phyloP scores from a whole-genome alignment of 768 basidiomycete species.

The Macrolepiota albuminosa region DNA sequence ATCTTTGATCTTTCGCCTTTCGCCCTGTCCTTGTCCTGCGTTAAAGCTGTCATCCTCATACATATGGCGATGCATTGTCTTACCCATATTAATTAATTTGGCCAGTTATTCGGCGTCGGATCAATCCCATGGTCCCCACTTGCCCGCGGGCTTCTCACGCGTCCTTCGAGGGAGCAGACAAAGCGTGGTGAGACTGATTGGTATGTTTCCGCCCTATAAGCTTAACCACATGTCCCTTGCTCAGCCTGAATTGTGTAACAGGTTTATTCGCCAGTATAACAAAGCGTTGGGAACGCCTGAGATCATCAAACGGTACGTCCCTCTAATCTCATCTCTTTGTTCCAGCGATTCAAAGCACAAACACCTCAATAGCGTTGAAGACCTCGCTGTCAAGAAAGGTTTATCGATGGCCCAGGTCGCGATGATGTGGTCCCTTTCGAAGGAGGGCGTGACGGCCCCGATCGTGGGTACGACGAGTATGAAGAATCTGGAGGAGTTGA shows the following conservation, averaged over 20 bases:
- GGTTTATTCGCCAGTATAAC: conserved; percentile 21
- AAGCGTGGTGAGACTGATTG: conserved; percentile 33
- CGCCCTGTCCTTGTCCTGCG: neutral
- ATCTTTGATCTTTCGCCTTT: neutral
- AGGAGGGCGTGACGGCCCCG: conserved; percentile 49
- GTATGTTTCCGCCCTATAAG: conserved; percentile 15
- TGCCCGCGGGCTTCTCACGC: conserved; percentile 44
- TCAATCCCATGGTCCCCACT: conserved; percentile 59
- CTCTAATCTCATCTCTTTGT: neutral
- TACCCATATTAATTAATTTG: neutral
- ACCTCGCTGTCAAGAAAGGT: conserved; percentile 46
- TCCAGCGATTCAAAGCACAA: neutral
- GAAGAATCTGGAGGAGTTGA: conserved; percentile 47
- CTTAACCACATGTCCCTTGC: too few relatives aligned
- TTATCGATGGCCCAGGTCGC: conserved; percentile 55
- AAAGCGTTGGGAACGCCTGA: conserved; percentile 24
- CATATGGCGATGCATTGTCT: neutral
- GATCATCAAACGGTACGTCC: conserved; percentile 31
- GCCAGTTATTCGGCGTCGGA: conserved; percentile 48
- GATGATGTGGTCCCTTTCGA: conserved; percentile 46
- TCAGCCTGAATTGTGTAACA: neutral
- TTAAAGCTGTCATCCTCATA: neutral
- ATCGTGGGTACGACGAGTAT: conserved; percentile 53
- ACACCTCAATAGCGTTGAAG: conserved; percentile 40
- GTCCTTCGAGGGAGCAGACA: conserved; percentile 34